Evolutionary conservation across 2,329 filamentous ascomycete species (phyloP).

Genomic region (Coleophoma crateriformis): DNA sequence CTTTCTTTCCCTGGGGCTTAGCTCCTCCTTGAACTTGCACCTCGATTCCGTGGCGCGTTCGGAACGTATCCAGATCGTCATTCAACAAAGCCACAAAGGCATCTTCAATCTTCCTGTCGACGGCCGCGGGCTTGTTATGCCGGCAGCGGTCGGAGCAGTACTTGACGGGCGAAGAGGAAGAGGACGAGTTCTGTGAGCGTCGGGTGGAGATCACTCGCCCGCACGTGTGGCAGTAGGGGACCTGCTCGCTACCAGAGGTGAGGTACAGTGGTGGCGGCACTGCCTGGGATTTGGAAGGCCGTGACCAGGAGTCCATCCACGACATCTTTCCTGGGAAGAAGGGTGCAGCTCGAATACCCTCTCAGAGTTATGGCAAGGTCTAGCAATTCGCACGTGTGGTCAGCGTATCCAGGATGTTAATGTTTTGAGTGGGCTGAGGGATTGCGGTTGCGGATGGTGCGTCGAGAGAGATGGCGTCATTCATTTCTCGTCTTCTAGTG

Average conservation of each 20-base stretch:
- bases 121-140: conserved; percentile 39
- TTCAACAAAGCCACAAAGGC: conserved; percentile 35
- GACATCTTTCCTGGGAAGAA: not conserved
- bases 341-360: no score
- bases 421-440: no score
- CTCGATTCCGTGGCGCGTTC: conserved; percentile 20
- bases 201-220: conserved; percentile 42
- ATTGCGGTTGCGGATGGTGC: no score
- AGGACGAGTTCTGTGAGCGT: conserved; percentile 18
- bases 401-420: no score
- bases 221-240: conserved; percentile 51
- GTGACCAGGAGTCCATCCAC: conserved; percentile 1
- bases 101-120: conserved; percentile 47
- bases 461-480: no score
- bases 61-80: not conserved
- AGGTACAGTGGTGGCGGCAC: conserved; percentile 50
- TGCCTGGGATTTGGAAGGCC: conserved; percentile 11
- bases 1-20: conserved; percentile 18
- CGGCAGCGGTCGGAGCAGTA: conserved; percentile 54
- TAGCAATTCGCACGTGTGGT: no score
- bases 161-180: conserved; percentile 27
- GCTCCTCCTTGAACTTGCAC: conserved; percentile 24
- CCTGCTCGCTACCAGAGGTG: conserved; percentile 33
- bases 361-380: no score
- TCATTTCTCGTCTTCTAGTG: no score